Percentiles rank a stretch among this genome's conserved stretches.
Evolutionary conservation across 2,329 filamentous ascomycete genomes (phyloP).

Genomic region (Penicillium capsulatum): DNA sequence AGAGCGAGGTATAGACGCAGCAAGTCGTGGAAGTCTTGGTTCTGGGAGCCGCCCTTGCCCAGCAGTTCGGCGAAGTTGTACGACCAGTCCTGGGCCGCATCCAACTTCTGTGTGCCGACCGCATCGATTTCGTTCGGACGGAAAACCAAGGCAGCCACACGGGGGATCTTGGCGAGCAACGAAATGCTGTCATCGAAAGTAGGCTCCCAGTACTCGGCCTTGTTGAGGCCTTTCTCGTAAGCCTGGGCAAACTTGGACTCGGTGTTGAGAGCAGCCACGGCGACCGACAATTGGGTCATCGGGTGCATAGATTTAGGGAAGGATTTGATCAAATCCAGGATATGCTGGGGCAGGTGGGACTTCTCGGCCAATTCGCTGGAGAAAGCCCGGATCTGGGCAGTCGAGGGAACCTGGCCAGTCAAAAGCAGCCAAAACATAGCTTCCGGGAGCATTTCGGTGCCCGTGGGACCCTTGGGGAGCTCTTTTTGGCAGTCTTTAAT

Average conservation of each 20-base stretch:
- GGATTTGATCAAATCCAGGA: slow-evolving; percentile 80
- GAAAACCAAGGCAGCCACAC: slow-evolving; percentile 96
- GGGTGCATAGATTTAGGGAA: slow-evolving; percentile 90
- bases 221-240: slow-evolving; percentile 85
- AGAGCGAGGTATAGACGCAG: slow-evolving; percentile 91
- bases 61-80: slow-evolving; percentile 98
- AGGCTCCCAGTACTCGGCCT: slow-evolving; percentile 98
- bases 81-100: slow-evolving; percentile 87
- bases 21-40: slow-evolving; percentile 75
- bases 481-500: slow-evolving; percentile 97
- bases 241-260: slow-evolving; percentile 89
- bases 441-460: slow-evolving; percentile 96
- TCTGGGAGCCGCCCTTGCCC: slow-evolving; percentile 79
- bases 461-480: slow-evolving; percentile 81
- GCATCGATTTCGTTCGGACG: slow-evolving; percentile 74
- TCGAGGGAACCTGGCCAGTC: slow-evolving; percentile 85
- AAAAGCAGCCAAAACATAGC: slow-evolving; percentile 99
- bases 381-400: slow-evolving; percentile 72
- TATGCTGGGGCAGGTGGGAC: slow-evolving; percentile 74
- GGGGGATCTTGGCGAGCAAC: slow-evolving; percentile 90
- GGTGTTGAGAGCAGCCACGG: slow-evolving; percentile 92
- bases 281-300: slow-evolving; percentile 97
- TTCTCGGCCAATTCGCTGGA: slow-evolving; percentile 85
- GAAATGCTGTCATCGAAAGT: slow-evolving; percentile 95
- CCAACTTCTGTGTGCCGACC: slow-evolving; percentile 69